Evolutionary conservation across 2,329 filamentous ascomycete genomes (phyloP).

Genomic region (Passalora sequoiae): DNA sequence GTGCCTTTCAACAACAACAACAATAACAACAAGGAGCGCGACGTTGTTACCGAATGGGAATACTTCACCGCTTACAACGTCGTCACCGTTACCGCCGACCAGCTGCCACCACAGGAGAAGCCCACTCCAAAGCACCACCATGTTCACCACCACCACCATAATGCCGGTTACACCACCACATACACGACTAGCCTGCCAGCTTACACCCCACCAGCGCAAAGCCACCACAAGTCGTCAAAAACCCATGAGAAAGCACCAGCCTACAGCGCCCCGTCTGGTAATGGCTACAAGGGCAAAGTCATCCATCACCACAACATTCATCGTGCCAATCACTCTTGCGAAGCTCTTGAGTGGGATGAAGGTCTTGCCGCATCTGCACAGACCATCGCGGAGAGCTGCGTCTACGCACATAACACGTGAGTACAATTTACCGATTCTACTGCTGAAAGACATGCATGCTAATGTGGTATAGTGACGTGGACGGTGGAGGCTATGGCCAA

Average conservation of each 20-base stretch:
- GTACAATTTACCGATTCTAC: slow-evolving; percentile 31
- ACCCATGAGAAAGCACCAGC: slow-evolving; percentile 7
- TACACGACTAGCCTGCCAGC: background rate
- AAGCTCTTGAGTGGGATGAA: slow-evolving; percentile 60
- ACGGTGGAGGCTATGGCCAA: slow-evolving; percentile 71
- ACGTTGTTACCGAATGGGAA: slow-evolving; percentile 27
- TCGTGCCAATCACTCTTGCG: slow-evolving; percentile 73
- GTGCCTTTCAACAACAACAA: no score
- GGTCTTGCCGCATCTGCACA: slow-evolving; percentile 60
- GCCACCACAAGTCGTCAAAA: background rate
- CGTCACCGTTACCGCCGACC: slow-evolving; percentile 33
- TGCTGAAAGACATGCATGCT: slow-evolving; percentile 24
- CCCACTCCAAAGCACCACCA: slow-evolving; percentile 16
- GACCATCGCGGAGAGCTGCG: slow-evolving; percentile 60
- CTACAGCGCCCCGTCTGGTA: slow-evolving; percentile 8
- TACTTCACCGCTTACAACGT: slow-evolving; percentile 32
- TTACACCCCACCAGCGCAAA: background rate
- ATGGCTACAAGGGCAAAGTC: slow-evolving; percentile 35
- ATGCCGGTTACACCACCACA: background rate
- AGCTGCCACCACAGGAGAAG: slow-evolving; percentile 10
- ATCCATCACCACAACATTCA: slow-evolving; percentile 79
- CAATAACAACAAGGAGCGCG: slow-evolving; percentile 28
- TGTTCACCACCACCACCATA: slow-evolving; percentile 20
- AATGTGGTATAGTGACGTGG: slow-evolving; percentile 45
- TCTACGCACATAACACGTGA: slow-evolving; percentile 72